These are phyloP conservation scores for Pilasporangium apinafurcum DNA, from an alignment of 352 stramenopile species.

Conservation along the genomic window DNA sequence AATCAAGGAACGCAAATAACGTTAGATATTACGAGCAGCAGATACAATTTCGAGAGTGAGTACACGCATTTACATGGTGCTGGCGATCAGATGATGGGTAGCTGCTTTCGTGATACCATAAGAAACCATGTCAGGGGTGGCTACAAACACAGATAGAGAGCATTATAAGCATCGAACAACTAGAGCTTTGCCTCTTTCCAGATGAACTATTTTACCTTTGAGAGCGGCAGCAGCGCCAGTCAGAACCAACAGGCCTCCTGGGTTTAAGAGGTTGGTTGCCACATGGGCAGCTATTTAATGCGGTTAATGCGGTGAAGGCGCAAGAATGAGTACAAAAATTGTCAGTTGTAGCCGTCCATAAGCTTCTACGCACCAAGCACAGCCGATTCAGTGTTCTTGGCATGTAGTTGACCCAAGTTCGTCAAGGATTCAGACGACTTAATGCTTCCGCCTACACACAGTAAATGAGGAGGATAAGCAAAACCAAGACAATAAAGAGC, in stretches of 20 bases:
- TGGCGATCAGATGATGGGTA: slow-evolving; percentile 86
- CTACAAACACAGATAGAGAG: slow-evolving; percentile 2
- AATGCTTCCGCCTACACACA: slow-evolving; percentile 48
- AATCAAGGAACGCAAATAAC: background rate
- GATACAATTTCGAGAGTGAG: background rate
- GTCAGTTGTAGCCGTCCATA: background rate
- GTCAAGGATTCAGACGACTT: slow-evolving; percentile 50
- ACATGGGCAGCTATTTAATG: slow-evolving; percentile 64
- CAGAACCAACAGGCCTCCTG: slow-evolving; percentile 71
- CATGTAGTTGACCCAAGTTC: slow-evolving; percentile 64
- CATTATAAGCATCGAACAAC: background rate
- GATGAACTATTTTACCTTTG: slow-evolving; percentile 18
- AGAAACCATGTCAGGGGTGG: slow-evolving; percentile 78
- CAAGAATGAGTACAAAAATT: background rate
- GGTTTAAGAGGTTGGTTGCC: slow-evolving; percentile 52
- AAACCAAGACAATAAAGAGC: background rate
- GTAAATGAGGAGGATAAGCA: background rate
- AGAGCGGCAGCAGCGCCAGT: slow-evolving; percentile 79
- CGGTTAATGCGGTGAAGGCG: slow-evolving; percentile 1
- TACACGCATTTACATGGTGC: slow-evolving; percentile 75
- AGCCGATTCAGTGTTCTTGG: slow-evolving; percentile 77
- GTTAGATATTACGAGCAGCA: background rate
- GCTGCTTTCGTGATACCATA: slow-evolving; percentile 87
- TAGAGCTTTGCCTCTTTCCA: background rate
- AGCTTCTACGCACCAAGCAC: slow-evolving; percentile 35